Percentiles rank a stretch among this genome's conserved stretches.
These are phyloP conservation scores for Syncephalastrum monosporum DNA, from an alignment of 371 early-diverging fungal genomes.

Conservation along the genomic window DNA sequence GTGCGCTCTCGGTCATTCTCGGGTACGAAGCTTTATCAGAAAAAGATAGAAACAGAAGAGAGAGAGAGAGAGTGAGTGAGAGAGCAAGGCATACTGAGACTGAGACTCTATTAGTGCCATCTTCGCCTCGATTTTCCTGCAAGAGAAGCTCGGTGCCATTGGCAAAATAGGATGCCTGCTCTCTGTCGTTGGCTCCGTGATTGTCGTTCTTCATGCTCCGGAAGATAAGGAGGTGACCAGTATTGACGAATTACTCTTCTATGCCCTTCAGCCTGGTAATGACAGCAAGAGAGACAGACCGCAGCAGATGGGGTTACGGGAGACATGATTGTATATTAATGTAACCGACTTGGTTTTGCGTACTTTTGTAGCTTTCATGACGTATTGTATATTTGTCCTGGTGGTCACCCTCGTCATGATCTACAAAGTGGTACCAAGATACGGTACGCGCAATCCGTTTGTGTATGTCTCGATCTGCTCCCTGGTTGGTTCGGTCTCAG, in stretches of 20 bases:
- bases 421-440: constrained; percentile 71
- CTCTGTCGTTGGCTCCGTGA: constrained; percentile 81
- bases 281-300: background rate
- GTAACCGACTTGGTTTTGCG: no score
- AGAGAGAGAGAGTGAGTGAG: background rate
- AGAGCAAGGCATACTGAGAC: background rate
- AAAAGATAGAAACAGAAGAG: no score
- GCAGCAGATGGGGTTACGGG: no score
- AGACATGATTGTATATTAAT: background rate
- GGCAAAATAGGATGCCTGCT: constrained; percentile 85
- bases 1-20: constrained; percentile 86
- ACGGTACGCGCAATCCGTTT: constrained; percentile 77
- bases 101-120: constrained; percentile 18
- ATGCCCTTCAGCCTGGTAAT: constrained; percentile 67
- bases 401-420: constrained; percentile 69
- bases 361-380: constrained; percentile 64
- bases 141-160: constrained; percentile 73
- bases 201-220: constrained; percentile 85
- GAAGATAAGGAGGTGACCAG: constrained; percentile 73
- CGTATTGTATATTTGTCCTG: constrained; percentile 71
- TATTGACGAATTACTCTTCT: constrained; percentile 61
- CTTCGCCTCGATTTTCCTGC: constrained; percentile 50
- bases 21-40: constrained; percentile 41
- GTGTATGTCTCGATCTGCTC: constrained; percentile 89
- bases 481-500: constrained; percentile 84